phyloP scores from a whole-genome alignment of 192 early-diverging fungal species.

The Umbelopsis sp. region DNA sequence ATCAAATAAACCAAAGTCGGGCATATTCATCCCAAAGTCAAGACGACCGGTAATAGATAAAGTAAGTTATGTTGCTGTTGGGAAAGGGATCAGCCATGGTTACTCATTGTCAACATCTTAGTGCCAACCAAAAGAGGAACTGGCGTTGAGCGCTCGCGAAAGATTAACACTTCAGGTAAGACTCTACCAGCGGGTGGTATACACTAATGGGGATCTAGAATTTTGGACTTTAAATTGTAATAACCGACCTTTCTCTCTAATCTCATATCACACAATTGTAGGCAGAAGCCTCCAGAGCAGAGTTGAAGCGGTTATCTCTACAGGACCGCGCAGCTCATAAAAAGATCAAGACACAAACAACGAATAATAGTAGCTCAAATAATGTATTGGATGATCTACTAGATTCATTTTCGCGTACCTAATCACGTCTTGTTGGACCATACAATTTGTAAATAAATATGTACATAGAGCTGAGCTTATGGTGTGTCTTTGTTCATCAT shows the following conservation, averaged over 20 bases:
- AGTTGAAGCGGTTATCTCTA: not conserved
- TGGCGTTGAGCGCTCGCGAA: constrained; percentile 7
- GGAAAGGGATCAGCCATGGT: constrained; percentile 7
- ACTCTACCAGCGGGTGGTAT: not conserved
- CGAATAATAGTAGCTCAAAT: not conserved
- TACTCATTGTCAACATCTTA: not conserved
- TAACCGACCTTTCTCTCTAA: not conserved
- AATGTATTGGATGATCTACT: constrained; percentile 9
- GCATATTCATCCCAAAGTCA: constrained; percentile 19
- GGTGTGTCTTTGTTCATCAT: not conserved
- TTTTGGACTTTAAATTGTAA: not conserved
- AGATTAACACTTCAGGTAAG: constrained; percentile 17
- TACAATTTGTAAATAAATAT: constrained; percentile 12
- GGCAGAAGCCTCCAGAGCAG: constrained; percentile 9
- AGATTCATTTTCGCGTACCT: constrained; percentile 1
- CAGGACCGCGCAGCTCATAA: not conserved
- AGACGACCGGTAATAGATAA: not conserved
- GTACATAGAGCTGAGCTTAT: not conserved
- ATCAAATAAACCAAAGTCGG: not conserved
- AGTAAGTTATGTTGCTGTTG: not conserved
- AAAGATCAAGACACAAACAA: not conserved
- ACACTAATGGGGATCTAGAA: constrained; percentile 2
- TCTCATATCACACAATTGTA: not conserved
- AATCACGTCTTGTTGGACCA: no score
- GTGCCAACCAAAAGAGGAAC: not conserved